phyloP scores from a whole-genome alignment of 768 basidiomycete genomes.

The Leucosporidium scottii region DNA sequence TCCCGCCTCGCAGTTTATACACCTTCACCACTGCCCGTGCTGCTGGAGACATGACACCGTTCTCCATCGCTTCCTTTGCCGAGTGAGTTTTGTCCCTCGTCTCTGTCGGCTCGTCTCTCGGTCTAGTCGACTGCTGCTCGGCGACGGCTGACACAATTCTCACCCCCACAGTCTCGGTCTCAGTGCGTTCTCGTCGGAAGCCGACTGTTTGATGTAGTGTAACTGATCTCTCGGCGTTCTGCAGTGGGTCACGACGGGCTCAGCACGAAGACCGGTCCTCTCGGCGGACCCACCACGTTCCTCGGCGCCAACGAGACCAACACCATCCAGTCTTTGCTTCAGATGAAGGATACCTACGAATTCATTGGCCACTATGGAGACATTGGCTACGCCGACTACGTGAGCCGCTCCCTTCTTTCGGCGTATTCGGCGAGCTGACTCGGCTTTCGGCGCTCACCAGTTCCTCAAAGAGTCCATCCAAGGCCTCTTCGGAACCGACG shows the following conservation, averaged over 20 bases:
- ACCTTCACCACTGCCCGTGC: conserved; percentile 18
- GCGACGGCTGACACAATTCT: too few relatives aligned
- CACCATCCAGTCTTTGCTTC: conserved; percentile 26
- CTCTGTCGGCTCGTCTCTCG: too few relatives aligned
- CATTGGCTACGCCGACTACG: conserved; percentile 14
- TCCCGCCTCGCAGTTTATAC: conserved; percentile 8
- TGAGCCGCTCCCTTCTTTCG: not conserved
- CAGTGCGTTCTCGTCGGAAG: too few relatives aligned
- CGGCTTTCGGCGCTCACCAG: not conserved
- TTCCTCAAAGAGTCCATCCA: conserved; percentile 12
- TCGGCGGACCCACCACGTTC: conserved; percentile 10
- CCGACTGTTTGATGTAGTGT: too few relatives aligned
- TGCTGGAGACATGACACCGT: conserved; percentile 18
- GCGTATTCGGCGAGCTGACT: not conserved
- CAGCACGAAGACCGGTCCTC: conserved; percentile 12
- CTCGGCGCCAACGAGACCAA: conserved; percentile 23
- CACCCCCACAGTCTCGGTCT: too few relatives aligned
- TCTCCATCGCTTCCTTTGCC: conserved; percentile 9
- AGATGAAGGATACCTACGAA: conserved; percentile 18
- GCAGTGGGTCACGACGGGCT: conserved; percentile 28
- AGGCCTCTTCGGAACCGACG: conserved; percentile 10
- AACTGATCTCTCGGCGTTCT: not conserved
- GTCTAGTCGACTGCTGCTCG: too few relatives aligned
- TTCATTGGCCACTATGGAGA: conserved; percentile 7
- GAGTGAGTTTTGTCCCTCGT: not conserved